These are phyloP conservation scores for Amaranthus palmeri DNA, from an alignment of 148 eudicot genomes.

Conservation along the genomic window DNA sequence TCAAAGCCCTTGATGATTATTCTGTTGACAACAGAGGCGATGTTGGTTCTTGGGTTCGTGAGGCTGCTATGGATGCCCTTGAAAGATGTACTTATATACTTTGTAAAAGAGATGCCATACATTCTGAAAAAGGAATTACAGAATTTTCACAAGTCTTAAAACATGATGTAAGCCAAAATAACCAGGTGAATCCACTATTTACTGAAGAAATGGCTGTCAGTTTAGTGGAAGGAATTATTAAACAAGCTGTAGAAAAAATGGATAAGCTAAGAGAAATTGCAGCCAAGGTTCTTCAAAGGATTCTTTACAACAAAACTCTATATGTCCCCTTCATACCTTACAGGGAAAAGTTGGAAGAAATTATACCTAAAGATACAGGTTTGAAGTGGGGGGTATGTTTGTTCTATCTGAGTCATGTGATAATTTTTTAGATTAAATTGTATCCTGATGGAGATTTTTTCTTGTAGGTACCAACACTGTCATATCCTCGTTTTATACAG, in stretches of 20 bases:
- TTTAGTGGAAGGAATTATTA: conserved; percentile 61
- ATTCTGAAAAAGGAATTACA: conserved; percentile 14
- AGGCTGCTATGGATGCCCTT: conserved; percentile 91
- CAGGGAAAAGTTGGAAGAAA: conserved; percentile 54
- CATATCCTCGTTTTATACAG: conserved; percentile 70
- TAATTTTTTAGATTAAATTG: neutral
- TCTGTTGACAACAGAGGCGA: conserved; percentile 96
- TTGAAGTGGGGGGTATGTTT: conserved; percentile 79
- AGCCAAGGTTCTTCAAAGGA: conserved; percentile 74
- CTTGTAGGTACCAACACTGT: conserved; percentile 75
- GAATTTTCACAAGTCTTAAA: conserved; percentile 21
- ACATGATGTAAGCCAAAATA: conserved; percentile 22
- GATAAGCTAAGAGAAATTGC: conserved; percentile 86
- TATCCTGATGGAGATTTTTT: conserved; percentile 6
- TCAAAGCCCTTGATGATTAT: conserved; percentile 87
- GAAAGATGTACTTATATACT: conserved; percentile 85
- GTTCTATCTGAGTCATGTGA: neutral
- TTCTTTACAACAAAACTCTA: conserved; percentile 49
- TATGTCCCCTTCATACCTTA: conserved; percentile 64
- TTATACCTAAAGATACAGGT: conserved; percentile 42
- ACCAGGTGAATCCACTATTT: conserved; percentile 35
- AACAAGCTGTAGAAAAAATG: conserved; percentile 95
- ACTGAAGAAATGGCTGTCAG: conserved; percentile 59
- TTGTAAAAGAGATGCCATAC: conserved; percentile 44
- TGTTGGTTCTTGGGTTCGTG: conserved; percentile 99